Base-by-base conservation (phyloP, 2,329 filamentous ascomycete species). In the Penicillium sp. region DNA sequence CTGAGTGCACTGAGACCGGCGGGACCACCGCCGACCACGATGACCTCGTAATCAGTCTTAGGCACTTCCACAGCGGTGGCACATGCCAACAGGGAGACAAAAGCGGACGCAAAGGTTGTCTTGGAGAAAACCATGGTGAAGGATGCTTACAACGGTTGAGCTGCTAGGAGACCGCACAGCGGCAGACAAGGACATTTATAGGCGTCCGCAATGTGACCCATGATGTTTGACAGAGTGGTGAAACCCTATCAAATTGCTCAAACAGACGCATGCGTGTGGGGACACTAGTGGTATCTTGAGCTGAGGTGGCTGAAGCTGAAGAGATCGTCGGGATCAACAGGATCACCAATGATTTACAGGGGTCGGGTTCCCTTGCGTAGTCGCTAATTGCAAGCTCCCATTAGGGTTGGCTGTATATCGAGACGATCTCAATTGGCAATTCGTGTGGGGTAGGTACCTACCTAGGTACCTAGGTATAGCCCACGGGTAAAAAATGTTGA, bases 1-100 rank as follows among this genome's bases (percentile, higher is more conserved):
- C 83, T 86, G 48, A 83, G 61, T 2, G 78, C 79, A 46, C 74
- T 77, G 2, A 86, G 76, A 0, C 83, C 83, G 0, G 83, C 72
- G 3, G 83, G 83, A 1, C 83, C 83, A 35, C 83, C 83, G 4
- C 83, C 83, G 5, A 86, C 72, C 37, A 86, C 73, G 40, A 86
- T 77, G 55, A 79, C 82, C 71, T 86, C 83, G 62, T 81, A 85
- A 56, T 72, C 68, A 4, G 67, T 70, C 26, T 66, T 52, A 7
- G 69, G 69, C 14, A 71, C 53, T 7, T 63, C 54, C 11, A 61
- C 60, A 2, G 69, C 66, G 5, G 64, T 51, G 5, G 56, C 61
- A 18, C 65, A 47, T 10, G 61, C 58, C 22, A 65, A 22, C 20
- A 65, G 55, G 10, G 67, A 61, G 40, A 72, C 53, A 34, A 66